Percentiles rank a stretch among this genome's conserved stretches.
These are phyloP conservation scores for Pulveroboletus sp. DNA, from an alignment of 768 basidiomycete genomes.

Conservation along the genomic window DNA sequence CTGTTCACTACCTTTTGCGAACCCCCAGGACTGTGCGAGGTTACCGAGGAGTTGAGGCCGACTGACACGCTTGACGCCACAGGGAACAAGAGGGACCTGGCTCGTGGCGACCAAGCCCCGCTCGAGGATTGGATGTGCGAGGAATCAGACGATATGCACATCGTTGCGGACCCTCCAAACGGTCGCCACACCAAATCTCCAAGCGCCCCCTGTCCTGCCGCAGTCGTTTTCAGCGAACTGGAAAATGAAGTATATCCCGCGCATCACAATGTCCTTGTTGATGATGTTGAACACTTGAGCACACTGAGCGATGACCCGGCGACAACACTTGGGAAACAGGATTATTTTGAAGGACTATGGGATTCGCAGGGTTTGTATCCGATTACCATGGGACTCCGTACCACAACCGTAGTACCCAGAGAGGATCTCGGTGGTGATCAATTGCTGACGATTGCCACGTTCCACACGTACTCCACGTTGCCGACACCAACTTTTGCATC, in stretches of 20 bases:
- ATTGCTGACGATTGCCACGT: slow-evolving; percentile 11
- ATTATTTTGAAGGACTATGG: neutral
- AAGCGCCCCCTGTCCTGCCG: neutral
- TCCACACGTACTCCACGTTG: slow-evolving; percentile 25
- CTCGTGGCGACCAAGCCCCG: neutral
- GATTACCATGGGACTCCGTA: slow-evolving; percentile 9
- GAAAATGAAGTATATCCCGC: neutral
- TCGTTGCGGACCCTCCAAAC: neutral
- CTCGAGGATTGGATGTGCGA: slow-evolving; percentile 3
- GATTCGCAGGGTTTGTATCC: slow-evolving; percentile 17
- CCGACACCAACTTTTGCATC: slow-evolving; percentile 25
- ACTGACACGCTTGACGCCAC: neutral
- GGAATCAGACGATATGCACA: slow-evolving; percentile 1
- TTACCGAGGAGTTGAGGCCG: slow-evolving; percentile 3
- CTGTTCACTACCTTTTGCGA: neutral
- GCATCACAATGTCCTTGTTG: neutral
- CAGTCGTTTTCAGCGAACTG: neutral
- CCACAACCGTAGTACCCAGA: slow-evolving; percentile 7
- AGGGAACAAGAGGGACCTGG: neutral
- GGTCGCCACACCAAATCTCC: slow-evolving; percentile 1
- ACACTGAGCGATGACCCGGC: neutral
- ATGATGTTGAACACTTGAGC: neutral
- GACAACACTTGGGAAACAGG: neutral
- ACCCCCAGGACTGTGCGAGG: slow-evolving; percentile 1
- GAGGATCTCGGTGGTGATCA: slow-evolving; percentile 21